phyloP scores from a whole-genome alignment of 1,139 yeast species.

The Saccharomyces hybrid region DNA sequence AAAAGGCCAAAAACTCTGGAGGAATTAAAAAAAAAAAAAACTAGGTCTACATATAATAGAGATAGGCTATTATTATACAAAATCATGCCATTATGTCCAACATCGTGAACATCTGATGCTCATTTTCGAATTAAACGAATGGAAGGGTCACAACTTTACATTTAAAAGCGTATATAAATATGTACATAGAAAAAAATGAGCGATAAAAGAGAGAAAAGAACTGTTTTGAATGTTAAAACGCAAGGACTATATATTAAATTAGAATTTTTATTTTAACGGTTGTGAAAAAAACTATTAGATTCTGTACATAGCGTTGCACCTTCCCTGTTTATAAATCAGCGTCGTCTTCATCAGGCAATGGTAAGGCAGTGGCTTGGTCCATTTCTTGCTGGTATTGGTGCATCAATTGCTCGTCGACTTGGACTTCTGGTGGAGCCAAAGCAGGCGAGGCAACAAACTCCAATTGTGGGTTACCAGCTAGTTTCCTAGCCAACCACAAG shows the following conservation, averaged over 20 bases:
- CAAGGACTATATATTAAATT: neutral
- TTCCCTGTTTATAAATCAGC: conserved; percentile 69
- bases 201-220: neutral
- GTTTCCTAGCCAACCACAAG: conserved; percentile 99
- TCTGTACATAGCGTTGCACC: neutral
- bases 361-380: conserved; percentile 98
- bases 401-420: conserved; percentile 93
- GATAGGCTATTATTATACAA: too few relatives aligned
- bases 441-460: conserved; percentile 99
- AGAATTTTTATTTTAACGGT: too few relatives aligned
- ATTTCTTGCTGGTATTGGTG: conserved; percentile 97
- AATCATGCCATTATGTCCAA: too few relatives aligned
- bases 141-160: too few relatives aligned
- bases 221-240: neutral
- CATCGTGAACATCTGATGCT: too few relatives aligned
- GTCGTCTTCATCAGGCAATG: conserved; percentile 99
- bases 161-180: too few relatives aligned
- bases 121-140: too few relatives aligned
- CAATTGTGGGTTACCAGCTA: conserved; percentile 95
- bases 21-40: too few relatives aligned
- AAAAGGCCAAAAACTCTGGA: too few relatives aligned
- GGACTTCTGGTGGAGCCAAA: conserved; percentile 98
- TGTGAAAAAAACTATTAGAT: too few relatives aligned
- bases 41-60: too few relatives aligned
- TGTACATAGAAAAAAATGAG: neutral